Evolutionary conservation across 805 yeast species (phyloP), one percentile per base, ranked within the genome.

Genomic region (Candida schatavii): DNA sequence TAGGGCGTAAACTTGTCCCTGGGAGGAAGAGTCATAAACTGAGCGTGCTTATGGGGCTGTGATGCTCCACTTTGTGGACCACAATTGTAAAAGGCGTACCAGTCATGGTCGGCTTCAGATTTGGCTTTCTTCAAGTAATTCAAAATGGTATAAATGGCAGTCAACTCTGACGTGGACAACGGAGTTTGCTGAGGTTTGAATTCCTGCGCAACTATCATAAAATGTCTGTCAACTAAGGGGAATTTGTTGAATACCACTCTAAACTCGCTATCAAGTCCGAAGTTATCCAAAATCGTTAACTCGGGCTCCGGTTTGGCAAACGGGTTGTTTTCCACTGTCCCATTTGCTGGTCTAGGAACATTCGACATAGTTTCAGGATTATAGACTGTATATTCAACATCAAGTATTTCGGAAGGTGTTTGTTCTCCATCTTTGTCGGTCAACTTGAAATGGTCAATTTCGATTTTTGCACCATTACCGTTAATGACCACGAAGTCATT

Each of bases 51-150:
- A 66, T 91, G 99, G 37, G 86, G 83, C 55, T 89, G 93, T 0
- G 97, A 88, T n/a, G 96, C 96, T 1, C 98, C 99, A 47, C 95
- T 80, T 51, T 80, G 74, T 15, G 81, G 80, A 5, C 99, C 99
- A 56, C 88, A 81, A 62, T 91, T 91, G 74, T 80, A 91, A 62
- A 91, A 91, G 0, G 89, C 89, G 58, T 90, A 71, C 72, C 86
- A 83, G 43, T 77, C 72, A 18, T 58, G 64, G 2, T 56, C 39
- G 13, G 15, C 5, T 13, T 31, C 35, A 47, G 46, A 60, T 42
- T 62, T 61, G 4, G 45, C 50, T 9, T 52, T 44, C 52, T 79
- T 78, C 39, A 85, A 65, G 14, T 64, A 65, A 13, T 61, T 57
- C 46, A 91, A 65, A 18, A 86, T 67, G 3, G 75, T 57, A 56